Conservation (phyloP, 306 rosid genomes). For the Rosa chinensis region DNA sequence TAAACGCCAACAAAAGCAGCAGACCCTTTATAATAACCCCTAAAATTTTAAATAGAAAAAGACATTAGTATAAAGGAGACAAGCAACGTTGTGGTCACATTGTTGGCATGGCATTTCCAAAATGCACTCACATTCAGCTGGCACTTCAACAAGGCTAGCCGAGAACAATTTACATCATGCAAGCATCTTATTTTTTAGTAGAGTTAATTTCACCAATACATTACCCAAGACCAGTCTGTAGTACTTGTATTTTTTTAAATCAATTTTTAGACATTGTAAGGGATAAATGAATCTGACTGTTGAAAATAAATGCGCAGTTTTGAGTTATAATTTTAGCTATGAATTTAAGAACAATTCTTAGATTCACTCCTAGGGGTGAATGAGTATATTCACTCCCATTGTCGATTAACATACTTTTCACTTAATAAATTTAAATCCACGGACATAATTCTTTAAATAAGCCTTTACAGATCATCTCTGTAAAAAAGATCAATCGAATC, state of each 20-base stretch:
- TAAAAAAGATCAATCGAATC: too few species aligned
- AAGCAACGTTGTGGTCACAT: constrained; percentile 14
- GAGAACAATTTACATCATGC: constrained; percentile 8
- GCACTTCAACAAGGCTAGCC: constrained; percentile 23
- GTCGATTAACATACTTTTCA: too few species aligned
- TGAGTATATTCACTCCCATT: too few species aligned
- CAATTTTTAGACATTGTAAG: not conserved
- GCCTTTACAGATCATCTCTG: too few species aligned
- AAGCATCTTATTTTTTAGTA: not conserved
- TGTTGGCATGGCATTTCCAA: constrained; percentile 14
- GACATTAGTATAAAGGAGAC: not conserved
- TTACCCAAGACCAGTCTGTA: not conserved
- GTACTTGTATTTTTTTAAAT: not conserved
- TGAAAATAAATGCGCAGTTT: not conserved
- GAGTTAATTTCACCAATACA: not conserved
- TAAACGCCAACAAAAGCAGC: not conserved
- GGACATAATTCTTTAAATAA: too few species aligned
- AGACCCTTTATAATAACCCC: not conserved
- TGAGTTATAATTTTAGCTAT: too few species aligned
- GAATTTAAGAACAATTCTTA: too few species aligned
- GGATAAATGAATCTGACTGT: not conserved
- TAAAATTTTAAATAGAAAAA: not conserved
- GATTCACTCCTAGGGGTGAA: too few species aligned
- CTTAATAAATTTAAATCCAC: too few species aligned
- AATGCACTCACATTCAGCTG: constrained; percentile 21